Evolutionary conservation across 768 basidiomycete species (phyloP).

Genomic region (Hericium erinaceus): DNA sequence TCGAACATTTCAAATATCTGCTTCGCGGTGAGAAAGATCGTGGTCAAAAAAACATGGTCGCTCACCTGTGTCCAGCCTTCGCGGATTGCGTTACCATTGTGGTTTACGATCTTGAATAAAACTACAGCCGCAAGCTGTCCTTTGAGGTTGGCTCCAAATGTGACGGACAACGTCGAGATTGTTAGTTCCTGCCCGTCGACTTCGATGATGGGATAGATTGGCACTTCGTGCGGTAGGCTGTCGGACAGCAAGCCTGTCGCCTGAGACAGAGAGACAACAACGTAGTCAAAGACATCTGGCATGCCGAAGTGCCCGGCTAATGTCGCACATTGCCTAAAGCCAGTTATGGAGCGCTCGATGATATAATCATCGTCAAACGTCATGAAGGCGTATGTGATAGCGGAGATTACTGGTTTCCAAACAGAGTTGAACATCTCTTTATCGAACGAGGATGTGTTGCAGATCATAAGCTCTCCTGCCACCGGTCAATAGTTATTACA

Average conservation of each 20-base stretch:
- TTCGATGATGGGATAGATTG: conserved; percentile 82
- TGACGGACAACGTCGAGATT: conserved; percentile 85
- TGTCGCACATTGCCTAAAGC: conserved; percentile 95
- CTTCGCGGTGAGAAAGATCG: not conserved
- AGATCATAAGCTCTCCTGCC: conserved; percentile 59
- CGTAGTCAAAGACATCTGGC: conserved; percentile 94
- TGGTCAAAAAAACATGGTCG: not conserved
- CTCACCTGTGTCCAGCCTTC: conserved; percentile 90
- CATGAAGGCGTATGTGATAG: conserved; percentile 92
- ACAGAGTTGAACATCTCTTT: conserved; percentile 88
- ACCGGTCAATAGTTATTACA: conserved; percentile 1
- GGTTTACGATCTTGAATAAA: conserved; percentile 94
- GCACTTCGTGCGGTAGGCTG: conserved; percentile 55
- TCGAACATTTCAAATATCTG: conserved; percentile 99
- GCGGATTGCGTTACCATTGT: conserved; percentile 86
- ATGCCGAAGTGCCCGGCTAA: conserved; percentile 82
- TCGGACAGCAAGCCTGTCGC: conserved; percentile 84
- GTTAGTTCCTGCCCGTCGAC: conserved; percentile 86
- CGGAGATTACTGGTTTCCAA: conserved; percentile 91
- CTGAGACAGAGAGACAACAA: conserved; percentile 86
- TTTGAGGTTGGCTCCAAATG: conserved; percentile 91
- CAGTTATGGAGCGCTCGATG: conserved; percentile 88
- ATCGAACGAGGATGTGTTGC: conserved; percentile 77
- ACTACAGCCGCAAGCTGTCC: conserved; percentile 95
- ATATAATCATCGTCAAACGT: conserved; percentile 95